A percentile compares a stretch with the other conserved stretches of the same genome.
Evolutionary conservation across 2,329 filamentous ascomycete genomes (phyloP).

Genomic region (Sporothrix euskadiensis): DNA sequence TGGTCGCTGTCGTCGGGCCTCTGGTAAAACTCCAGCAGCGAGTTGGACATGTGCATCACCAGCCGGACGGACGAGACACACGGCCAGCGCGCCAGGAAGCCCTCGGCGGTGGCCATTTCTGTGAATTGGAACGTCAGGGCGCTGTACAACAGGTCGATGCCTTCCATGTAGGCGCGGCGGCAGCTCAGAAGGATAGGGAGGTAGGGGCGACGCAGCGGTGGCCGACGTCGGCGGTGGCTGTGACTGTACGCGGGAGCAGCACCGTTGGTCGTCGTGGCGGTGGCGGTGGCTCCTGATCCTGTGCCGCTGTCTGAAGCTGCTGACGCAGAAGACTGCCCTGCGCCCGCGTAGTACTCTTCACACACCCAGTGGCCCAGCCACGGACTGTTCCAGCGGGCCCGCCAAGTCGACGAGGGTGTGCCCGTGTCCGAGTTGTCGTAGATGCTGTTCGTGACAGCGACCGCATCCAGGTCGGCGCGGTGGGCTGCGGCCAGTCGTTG

Average conservation of each 20-base stretch:
- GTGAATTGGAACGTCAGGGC: slow-evolving; percentile 38
- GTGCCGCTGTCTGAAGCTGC: not conserved
- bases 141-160: slow-evolving; percentile 34
- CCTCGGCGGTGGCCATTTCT: slow-evolving; percentile 33
- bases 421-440: slow-evolving; percentile 7
- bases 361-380: slow-evolving; percentile 27
- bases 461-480: not conserved
- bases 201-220: slow-evolving; percentile 27
- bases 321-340: not conserved
- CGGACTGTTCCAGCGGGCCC: slow-evolving; percentile 12
- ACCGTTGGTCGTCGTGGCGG: not conserved
- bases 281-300: not conserved
- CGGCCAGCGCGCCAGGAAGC: slow-evolving; percentile 35
- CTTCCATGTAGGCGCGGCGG: slow-evolving; percentile 36
- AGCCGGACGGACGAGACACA: slow-evolving; percentile 36
- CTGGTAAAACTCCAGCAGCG: slow-evolving; percentile 38
- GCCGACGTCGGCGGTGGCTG: slow-evolving; percentile 8
- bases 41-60: slow-evolving; percentile 34
- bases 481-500: not conserved
- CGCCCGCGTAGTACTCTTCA: slow-evolving; percentile 11
- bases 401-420: slow-evolving; percentile 12
- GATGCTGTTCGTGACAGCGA: not conserved
- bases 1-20: slow-evolving; percentile 18
- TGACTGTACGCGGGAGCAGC: not conserved
- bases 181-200: slow-evolving; percentile 31